phyloP scores from a whole-genome alignment of 2,329 filamentous ascomycete genomes.

The Hypoxylon sp. region DNA sequence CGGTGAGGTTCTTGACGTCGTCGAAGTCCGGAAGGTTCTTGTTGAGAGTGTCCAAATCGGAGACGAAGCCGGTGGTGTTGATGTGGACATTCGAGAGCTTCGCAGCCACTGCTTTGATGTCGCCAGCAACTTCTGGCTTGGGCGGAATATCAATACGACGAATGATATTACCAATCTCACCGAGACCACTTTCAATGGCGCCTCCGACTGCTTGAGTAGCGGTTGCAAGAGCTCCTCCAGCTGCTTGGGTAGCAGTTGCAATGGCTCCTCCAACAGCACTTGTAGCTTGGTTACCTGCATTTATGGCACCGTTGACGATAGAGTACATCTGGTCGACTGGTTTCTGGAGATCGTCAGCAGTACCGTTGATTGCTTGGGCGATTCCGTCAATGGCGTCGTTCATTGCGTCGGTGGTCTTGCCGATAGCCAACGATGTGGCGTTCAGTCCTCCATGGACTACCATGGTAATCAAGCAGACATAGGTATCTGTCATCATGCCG shows the following conservation, averaged over 20 bases:
- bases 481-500: slow-evolving; percentile 90
- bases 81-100: slow-evolving; percentile 80
- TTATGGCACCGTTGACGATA: slow-evolving; percentile 41
- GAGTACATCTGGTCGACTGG: slow-evolving; percentile 70
- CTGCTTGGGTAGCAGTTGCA: slow-evolving; percentile 63
- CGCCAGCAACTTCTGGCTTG: slow-evolving; percentile 61
- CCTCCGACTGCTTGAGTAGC: slow-evolving; percentile 66
- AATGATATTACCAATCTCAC: slow-evolving; percentile 65
- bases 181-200: slow-evolving; percentile 61
- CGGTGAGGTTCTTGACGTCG: slow-evolving; percentile 85
- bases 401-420: slow-evolving; percentile 62
- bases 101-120: slow-evolving; percentile 74
- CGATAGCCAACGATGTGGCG: slow-evolving; percentile 66
- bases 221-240: slow-evolving; percentile 57
- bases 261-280: slow-evolving; percentile 38
- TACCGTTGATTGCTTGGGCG: slow-evolving; percentile 61
- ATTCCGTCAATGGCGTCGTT: slow-evolving; percentile 64
- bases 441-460: slow-evolving; percentile 84
- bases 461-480: slow-evolving; percentile 89
- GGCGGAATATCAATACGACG: slow-evolving; percentile 44
- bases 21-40: slow-evolving; percentile 85
- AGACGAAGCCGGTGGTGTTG: slow-evolving; percentile 74
- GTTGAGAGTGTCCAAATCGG: slow-evolving; percentile 80
- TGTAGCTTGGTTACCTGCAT: slow-evolving; percentile 36
- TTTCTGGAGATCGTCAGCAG: slow-evolving; percentile 70